Base-by-base conservation (phyloP, 2,329 filamentous ascomycete genomes). In the Rhynchosporium agropyri region DNA sequence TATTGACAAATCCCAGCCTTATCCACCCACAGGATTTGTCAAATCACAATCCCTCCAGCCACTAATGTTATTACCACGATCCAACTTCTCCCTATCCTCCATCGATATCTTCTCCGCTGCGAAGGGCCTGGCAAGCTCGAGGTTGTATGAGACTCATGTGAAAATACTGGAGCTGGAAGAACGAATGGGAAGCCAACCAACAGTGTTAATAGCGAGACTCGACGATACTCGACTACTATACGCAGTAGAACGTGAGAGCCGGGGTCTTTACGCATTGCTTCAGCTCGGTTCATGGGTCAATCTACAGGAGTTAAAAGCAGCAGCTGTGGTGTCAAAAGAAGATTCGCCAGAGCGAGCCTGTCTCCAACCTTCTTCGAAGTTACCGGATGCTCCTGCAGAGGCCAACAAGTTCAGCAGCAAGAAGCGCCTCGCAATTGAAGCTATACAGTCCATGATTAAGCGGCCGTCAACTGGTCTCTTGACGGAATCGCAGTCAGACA, bases 201-300 rank as follows among this genome's bases (percentile, higher is more conserved):
- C 81, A 63, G 77, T 90, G 15, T 79, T 91, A 9, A 78, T 91
- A 63, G 87, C 85, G 33, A 80, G 84, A 63, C 79, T 83, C 50
- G 84, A 88, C 49, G 77, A 80, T 31, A 81, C 80, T 64, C 78
- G 79, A 61, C 79, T 78, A 42, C 66, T 84, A 0, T 89, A 85
- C 72, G 87, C 82, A 12, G 77, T 91, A n/a, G 90, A 93, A 76
- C 81, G 84, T 29, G 84, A 90, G 42, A 78, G 80, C 15, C 75
- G 77, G 53, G 82, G 82, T 0, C 78, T 89, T 3, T 93, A 90
- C 73, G 83, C 84, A 10, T 73, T 91, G 31, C 92, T 88, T 74
- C 87, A 84, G 69, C 77, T 95, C 49, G 88, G 85, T 1, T 75
- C 78, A 26, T 91, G 89, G 88, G 80, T 90, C 28, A 83, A 87